Conservation (phyloP, 2,329 filamentous ascomycete genomes). For the Polychaeton citri region DNA sequence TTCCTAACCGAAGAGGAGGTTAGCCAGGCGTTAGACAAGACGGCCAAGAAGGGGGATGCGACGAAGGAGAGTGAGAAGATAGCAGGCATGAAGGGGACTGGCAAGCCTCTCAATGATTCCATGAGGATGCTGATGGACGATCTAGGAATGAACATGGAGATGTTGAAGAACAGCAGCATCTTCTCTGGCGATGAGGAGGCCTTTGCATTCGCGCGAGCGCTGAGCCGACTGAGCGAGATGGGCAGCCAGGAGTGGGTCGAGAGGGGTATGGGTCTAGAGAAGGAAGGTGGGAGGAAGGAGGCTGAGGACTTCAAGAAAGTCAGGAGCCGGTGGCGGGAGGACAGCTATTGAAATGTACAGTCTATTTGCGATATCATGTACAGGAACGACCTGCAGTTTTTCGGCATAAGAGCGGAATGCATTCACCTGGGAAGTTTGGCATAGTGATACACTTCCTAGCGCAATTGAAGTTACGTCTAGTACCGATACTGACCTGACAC, state of each 20-base stretch:
- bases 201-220: constrained; percentile 84
- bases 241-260: constrained; percentile 92
- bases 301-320: constrained; percentile 52
- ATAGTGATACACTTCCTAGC: no score
- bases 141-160: constrained; percentile 68
- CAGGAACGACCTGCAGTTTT: no score
- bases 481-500: no score
- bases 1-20: constrained; percentile 42
- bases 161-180: constrained; percentile 71
- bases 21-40: constrained; percentile 29
- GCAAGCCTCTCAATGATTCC: constrained; percentile 42
- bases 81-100: constrained; percentile 25
- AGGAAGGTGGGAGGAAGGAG: constrained; percentile 50
- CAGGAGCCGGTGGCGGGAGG: constrained; percentile 54
- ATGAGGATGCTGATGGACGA: constrained; percentile 81
- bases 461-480: no score
- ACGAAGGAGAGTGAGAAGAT: constrained; percentile 11
- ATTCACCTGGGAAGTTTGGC: no score
- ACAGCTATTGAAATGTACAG: constrained; percentile 29
- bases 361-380: no score
- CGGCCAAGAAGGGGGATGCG: constrained; percentile 13
- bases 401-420: no score
- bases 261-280: constrained; percentile 53
- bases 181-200: constrained; percentile 93
- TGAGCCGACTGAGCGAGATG: constrained; percentile 83